Base-by-base conservation (phyloP, 116 monocot genomes). In the Zostera marina region DNA sequence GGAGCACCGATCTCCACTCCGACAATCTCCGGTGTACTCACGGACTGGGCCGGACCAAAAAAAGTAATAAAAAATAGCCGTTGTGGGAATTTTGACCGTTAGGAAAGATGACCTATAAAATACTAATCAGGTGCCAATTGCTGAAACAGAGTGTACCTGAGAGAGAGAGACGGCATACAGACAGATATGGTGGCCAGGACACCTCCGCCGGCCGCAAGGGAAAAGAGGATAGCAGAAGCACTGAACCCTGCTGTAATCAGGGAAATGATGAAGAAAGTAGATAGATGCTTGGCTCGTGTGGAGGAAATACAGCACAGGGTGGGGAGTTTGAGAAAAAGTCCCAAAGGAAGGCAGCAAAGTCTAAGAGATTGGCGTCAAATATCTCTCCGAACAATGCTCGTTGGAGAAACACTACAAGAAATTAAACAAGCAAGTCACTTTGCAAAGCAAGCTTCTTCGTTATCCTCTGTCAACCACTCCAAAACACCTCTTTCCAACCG, bases 271-370 rank as follows among this genome's bases (percentile, higher is more conserved):
- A 77, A 73, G 54, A 93, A 92, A 83, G 80, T 94, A 47, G 94
- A 94, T 22, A 72, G 65, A 49, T 93, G 93, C 73, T 73, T 93
- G 73, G 77, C 81, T 42, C 84, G 94, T 5, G 67, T 94, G 58
- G 82, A 85, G 60, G 85, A 94, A 63, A 81, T 94, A 52, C 88
- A 94, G 72, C 82, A 64, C 77, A 88, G 81, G 2, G 85, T 88
- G 22, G 38, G 71, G 40, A 82, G 85, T 3, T 85, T 81, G 13
- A 61, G 65, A 25, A 94, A 85, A 67, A 61, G 93, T 57, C 81
- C 79, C 69, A 58, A 77, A 58, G 88, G 93, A 77, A 93, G 84
- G 61, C 84, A 93, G 48, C 84, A 85, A 68, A 69, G 77, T 2
- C 23, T 76, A 13, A 71, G 63, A 16, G 87, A 85, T 8, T 94